A percentile compares a stretch with the other conserved stretches of the same genome.
These are phyloP conservation scores for Colletotrichum higginsianum DNA, from an alignment of 2,329 filamentous ascomycete species.

Conservation along the genomic window DNA sequence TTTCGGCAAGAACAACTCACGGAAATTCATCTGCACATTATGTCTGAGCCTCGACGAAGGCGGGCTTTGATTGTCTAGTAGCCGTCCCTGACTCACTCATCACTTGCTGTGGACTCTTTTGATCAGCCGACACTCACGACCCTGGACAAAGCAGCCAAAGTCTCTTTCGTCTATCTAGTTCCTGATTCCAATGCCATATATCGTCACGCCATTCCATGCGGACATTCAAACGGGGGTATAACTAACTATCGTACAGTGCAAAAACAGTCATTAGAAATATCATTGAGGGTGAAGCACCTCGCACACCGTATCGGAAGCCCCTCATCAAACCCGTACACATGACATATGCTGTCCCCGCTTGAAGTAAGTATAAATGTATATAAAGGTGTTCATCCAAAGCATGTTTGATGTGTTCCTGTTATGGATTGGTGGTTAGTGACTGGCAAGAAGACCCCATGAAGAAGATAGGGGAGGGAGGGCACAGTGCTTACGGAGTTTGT, in stretches of 20 bases:
- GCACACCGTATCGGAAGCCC: no score
- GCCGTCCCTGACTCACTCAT: no score
- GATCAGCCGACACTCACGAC: no score
- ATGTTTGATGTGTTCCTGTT: not conserved
- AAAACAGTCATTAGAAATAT: not conserved
- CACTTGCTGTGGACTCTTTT: no score
- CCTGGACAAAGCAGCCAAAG: not conserved
- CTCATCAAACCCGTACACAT: not conserved
- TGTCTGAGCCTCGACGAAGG: no score
- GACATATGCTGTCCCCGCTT: not conserved
- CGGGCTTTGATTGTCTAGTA: no score
- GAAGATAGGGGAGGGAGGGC: not conserved
- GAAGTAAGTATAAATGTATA: not conserved
- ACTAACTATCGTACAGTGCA: not conserved
- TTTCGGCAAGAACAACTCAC: no score
- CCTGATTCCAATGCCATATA: not conserved
- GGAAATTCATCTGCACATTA: no score
- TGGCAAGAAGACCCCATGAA: not conserved
- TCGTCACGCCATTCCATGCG: not conserved
- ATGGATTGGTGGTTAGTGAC: not conserved
- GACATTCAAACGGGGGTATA: slow-evolving; percentile 4
- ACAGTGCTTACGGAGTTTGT: not conserved
- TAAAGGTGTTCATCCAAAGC: not conserved
- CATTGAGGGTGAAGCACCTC: not conserved
- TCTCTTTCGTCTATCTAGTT: not conserved